phyloP scores from a whole-genome alignment of 2,329 filamentous ascomycete species.

The Mycosphaerella arachidis region DNA sequence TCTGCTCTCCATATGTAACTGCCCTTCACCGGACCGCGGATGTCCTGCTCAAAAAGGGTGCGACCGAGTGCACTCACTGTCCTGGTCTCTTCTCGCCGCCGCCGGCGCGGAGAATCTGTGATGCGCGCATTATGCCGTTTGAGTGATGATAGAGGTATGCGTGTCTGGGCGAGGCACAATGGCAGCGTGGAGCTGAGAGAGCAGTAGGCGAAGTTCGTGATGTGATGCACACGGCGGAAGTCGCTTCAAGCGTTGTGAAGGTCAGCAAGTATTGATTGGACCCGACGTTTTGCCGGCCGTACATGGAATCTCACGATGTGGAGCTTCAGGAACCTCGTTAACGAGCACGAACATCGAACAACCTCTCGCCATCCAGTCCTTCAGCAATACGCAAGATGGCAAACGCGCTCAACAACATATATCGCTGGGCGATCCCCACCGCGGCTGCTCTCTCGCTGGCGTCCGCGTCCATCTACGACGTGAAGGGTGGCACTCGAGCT shows the following conservation, averaged over 20 bases:
- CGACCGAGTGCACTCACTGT: slow-evolving; percentile 31
- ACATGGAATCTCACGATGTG: slow-evolving; percentile 4
- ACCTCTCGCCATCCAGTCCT: background rate
- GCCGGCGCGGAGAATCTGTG: slow-evolving; percentile 32
- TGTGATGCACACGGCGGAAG: background rate
- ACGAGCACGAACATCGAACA: background rate
- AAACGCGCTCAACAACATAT: slow-evolving; percentile 57
- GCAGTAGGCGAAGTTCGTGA: background rate
- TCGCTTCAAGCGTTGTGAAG: background rate
- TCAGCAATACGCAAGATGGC: slow-evolving; percentile 24
- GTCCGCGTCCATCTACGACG: slow-evolving; percentile 88
- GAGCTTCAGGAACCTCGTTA: background rate
- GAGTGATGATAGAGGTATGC: slow-evolving; percentile 1
- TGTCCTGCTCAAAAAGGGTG: background rate
- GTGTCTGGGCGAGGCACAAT: slow-evolving; percentile 1
- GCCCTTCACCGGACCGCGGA: background rate
- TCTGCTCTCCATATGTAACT: background rate
- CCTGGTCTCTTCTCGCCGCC: slow-evolving; percentile 41
- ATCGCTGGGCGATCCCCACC: slow-evolving; percentile 67
- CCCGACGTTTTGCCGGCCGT: background rate
- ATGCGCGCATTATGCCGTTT: slow-evolving; percentile 34
- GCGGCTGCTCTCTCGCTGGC: slow-evolving; percentile 63
- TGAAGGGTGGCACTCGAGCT: slow-evolving; percentile 87
- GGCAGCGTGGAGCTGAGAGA: background rate
- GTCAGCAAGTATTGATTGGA: background rate